Base-by-base conservation (phyloP, 2,329 filamentous ascomycete species). In the Zalaria sp. region DNA sequence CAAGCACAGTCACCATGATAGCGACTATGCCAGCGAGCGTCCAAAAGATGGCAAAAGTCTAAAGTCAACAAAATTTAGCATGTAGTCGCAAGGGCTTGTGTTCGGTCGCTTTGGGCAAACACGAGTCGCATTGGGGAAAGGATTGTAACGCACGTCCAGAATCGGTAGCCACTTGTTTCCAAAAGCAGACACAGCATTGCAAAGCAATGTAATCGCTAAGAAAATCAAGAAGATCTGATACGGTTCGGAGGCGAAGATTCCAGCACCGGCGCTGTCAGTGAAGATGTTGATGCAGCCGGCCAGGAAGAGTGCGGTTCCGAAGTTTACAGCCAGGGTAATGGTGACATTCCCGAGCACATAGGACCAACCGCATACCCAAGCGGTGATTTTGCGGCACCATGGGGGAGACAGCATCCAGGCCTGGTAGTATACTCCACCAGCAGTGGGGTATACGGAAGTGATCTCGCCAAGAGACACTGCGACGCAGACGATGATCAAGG, bases 261-360 rank as follows among this genome's bases (percentile, higher is more conserved):
- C 64, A 25, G 64, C 60, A 10, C 67, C 69, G 3, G 62, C 58
- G 7, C 58, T 59, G 38, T 57, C 56, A 46, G 68, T 64, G 52
- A 73, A 76, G 42, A 75, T 65, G 50, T 75, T 73, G 54, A 75
- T 62, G 49, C 70, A 73, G 37, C 64, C 67, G 48, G 71, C 62
- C 39, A 74, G 57, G 57, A 75, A 73, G 10, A 69, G 58, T 3
- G 70, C 62, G n/a, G 70, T 72, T 54, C 81, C 83, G 52, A 86
- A 87, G 65, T 84, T 83, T 56, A 86, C 81, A n/a, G 81, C 74
- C n/a, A 86, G 67, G 0, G 82, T 86, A 51, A 88, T 88, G 49
- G 80, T 85, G 58, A 86, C 80, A 62, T 87, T 87, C 44, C 83
- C 83, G 40, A 85, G 77, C 11, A 84, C 73, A 56, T 83, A 87